Evolutionary conservation across 73 alveolate genomes (phyloP), one percentile per base, ranked within the genome.

Genomic region (Uronychia binucleata): DNA sequence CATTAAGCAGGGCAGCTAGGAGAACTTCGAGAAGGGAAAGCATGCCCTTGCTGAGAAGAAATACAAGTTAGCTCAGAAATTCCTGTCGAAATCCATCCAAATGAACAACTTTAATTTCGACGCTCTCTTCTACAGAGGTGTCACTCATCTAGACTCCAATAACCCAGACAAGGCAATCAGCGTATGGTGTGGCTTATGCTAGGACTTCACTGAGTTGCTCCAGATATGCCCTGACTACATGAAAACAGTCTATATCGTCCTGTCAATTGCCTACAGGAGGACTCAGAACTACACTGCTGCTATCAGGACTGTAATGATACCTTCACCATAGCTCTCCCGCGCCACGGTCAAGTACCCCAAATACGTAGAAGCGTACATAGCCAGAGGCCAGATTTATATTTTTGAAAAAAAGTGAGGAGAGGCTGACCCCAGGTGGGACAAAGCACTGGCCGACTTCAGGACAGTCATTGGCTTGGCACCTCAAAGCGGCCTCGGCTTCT

Each of bases 361-460:
- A 75, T 92, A 81, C 34, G 57, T 74, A 28, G 97, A 92, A 60
- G 97, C 95, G 0, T 92, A 85, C 85, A 80, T 91, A 25, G 95
- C 95, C 25, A 67, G 97, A 77, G 97, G 97, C 0, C 94, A 92
- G 46, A 79, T 92, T 14, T 81, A 78, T 59, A 67, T 88, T 26
- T 85, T 88, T 59, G 35, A 78, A 31, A 84, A 92, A 86, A 82
- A 87, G 59, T 90, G 29, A 77, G 67, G 5, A 46, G n/a, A 11
- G n/a, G 5, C 19, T 11, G 19, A 11, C 67, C 67, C 19, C 19
- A 46, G 67, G 75, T 88, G 95, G 95, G 97, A 92, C 33, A 92
- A 92, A 74, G 95, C 97, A 0, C 78, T 92, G 8, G 78, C 87
- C 31, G 97, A 92, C 78, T 92, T 92, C 77, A 33, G 90, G 77